Evolutionary conservation across 1,284 basidiomycete genomes (phyloP), one percentile per base, ranked within the genome.

Genomic region (Caloboletus firmus): DNA sequence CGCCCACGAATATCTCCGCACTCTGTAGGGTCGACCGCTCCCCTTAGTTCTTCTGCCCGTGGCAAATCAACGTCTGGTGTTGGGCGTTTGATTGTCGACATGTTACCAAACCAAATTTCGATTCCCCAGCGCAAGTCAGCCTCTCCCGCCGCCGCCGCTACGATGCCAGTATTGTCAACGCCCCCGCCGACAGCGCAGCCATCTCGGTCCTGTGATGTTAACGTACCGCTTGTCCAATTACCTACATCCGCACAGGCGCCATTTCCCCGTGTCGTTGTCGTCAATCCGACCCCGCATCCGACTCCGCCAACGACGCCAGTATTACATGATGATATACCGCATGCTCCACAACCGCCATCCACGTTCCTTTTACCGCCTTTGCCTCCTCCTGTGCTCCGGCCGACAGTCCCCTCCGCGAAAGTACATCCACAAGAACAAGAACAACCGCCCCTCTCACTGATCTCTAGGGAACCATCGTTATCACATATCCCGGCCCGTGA

Each of bases 41-140:
- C 60, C 20, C 56, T 56, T 39, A 69, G 61, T 55, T 61, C 65
- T 30, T 57, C 62, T 55, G 56, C 62, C 58, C 71, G 66, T 36
- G 60, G 66, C 49, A 72, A 69, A 57, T 66, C 69, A 12, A 62
- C 67, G 36, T 60, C 69, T 30, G 66, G 72, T 32, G 72, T 79
- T 45, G 81, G 84, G 39, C 74, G 76, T 61, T 74, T 85, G 59
- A 83, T 87, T 48, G 75, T 76, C 64, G 81, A 84, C 60, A 79
- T 85, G 64, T 67, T 85, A 10, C 68, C 80, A 11, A 67, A 71
- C 18, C 68, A 65, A 11, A 36, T 65, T 5, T 20, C 52, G 18
- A 41, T 71, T 49, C 66, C 69, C 34, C 55, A 56, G 12, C 51
- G 15, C 22, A 62, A 47, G 39, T 18, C 54, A 11, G 6, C 35